Conservation (phyloP, 257 asterid species). For the Parsonsia alboflavescens region DNA sequence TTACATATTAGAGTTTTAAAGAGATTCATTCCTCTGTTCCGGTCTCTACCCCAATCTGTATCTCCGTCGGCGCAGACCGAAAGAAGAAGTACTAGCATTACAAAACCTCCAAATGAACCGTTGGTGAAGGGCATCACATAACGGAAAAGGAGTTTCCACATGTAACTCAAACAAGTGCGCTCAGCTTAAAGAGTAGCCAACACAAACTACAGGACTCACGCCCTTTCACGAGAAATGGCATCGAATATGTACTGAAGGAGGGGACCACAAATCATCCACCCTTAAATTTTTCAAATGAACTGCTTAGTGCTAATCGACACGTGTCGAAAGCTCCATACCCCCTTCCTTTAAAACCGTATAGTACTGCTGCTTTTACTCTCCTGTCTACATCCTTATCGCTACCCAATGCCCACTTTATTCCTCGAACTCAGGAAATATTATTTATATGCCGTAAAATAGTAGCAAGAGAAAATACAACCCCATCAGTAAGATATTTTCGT, state of each 20-base stretch:
- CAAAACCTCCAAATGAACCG: too few relatives aligned
- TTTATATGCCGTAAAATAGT: background rate
- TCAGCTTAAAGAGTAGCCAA: background rate
- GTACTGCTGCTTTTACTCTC: background rate
- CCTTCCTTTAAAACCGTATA: background rate
- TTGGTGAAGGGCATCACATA: too few relatives aligned
- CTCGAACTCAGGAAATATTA: background rate
- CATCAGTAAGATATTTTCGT: background rate
- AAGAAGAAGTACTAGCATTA: too few relatives aligned
- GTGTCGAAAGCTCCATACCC: conserved; percentile 1
- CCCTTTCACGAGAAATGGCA: background rate
- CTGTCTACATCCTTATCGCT: background rate
- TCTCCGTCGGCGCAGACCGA: too few relatives aligned
- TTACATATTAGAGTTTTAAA: too few relatives aligned
- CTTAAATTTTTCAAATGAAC: background rate
- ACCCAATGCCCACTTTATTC: background rate
- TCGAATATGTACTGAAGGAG: background rate
- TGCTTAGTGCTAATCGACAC: background rate
- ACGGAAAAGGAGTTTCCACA: too few relatives aligned
- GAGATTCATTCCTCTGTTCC: too few relatives aligned
- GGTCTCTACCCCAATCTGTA: too few relatives aligned
- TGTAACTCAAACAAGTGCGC: background rate
- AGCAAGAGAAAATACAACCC: background rate
- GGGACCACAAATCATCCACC: background rate
- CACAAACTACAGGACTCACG: background rate